These are phyloP conservation scores for Mycena metata DNA, from an alignment of 768 basidiomycete genomes.

Conservation along the genomic window DNA sequence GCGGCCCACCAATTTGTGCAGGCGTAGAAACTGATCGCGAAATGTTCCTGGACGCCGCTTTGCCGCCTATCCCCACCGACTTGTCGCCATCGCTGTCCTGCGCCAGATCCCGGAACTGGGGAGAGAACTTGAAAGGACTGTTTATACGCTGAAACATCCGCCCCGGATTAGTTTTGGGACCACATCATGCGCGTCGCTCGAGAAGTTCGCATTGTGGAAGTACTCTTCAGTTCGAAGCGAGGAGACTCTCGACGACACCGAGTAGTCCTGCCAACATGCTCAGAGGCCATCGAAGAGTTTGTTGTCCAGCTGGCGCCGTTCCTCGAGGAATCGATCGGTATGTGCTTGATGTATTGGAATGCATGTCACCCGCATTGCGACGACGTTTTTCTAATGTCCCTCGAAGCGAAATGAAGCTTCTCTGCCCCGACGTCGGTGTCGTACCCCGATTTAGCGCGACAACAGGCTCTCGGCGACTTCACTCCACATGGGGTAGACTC, in stretches of 20 bases:
- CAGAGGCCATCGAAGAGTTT: neutral
- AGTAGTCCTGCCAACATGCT: neutral
- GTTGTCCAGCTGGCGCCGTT: neutral
- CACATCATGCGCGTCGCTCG: neutral
- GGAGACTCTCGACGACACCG: too few species aligned
- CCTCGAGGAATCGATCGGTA: neutral
- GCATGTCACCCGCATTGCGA: neutral
- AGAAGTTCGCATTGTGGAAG: neutral
- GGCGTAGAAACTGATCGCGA: neutral
- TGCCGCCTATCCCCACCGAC: neutral
- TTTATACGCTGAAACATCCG: neutral
- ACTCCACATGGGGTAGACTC: too few species aligned
- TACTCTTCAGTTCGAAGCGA: neutral
- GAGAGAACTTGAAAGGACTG: too few species aligned
- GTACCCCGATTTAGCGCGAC: too few species aligned
- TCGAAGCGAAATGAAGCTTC: too few species aligned
- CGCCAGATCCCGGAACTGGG: neutral
- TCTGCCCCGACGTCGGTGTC: too few species aligned
- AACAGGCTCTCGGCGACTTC: too few species aligned
- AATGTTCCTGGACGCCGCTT: neutral
- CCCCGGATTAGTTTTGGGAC: neutral
- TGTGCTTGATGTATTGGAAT: neutral
- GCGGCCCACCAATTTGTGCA: neutral
- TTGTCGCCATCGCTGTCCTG: neutral
- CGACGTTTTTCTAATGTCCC: neutral